Evolutionary conservation across 257 asterid genomes (phyloP).

Genomic region (Penstemon eatonii): DNA sequence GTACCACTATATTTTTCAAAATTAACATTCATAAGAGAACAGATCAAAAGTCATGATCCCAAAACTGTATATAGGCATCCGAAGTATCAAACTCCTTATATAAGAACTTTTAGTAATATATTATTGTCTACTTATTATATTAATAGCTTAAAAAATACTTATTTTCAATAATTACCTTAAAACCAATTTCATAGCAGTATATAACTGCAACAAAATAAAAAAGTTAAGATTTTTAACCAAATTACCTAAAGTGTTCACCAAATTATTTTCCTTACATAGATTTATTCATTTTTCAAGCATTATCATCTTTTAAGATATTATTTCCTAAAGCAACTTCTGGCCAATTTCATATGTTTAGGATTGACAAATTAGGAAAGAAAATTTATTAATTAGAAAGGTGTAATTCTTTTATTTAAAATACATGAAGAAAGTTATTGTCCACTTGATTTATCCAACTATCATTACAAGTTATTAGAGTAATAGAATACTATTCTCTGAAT

Average conservation of each 20-base stretch:
- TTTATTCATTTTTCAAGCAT: neutral
- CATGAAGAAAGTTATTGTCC: neutral
- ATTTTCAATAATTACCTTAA: neutral
- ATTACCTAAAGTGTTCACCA: neutral
- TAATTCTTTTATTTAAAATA: neutral
- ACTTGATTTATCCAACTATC: neutral
- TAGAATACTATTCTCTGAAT: neutral
- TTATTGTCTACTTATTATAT: neutral
- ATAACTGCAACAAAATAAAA: neutral
- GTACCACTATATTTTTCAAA: neutral
- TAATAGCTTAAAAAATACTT: neutral
- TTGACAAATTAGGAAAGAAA: neutral
- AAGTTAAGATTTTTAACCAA: neutral
- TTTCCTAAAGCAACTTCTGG: neutral
- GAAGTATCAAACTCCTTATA: conserved; percentile 11
- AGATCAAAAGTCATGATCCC: neutral
- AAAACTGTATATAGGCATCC: neutral
- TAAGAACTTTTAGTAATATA: neutral
- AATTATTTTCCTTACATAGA: neutral
- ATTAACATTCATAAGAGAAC: neutral
- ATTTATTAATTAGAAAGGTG: neutral
- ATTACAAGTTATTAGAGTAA: neutral
- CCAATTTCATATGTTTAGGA: neutral
- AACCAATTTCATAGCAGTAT: neutral
- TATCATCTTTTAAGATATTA: neutral